A percentile compares a stretch with the other conserved stretches of the same genome.
phyloP scores from a whole-genome alignment of 768 basidiomycete genomes.

The Boletus vermiculosoides region DNA sequence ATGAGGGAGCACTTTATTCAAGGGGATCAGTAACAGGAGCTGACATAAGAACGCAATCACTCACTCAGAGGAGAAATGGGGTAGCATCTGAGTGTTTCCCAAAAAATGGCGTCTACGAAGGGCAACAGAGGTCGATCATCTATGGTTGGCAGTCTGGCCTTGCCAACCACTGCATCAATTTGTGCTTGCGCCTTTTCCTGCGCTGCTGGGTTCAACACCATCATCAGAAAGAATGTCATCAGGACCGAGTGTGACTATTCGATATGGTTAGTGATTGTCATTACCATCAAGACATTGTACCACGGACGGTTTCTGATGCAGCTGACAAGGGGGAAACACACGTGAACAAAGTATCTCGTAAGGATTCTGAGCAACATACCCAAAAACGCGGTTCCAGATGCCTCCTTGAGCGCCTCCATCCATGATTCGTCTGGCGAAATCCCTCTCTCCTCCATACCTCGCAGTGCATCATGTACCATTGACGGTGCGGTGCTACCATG shows the following conservation, averaged over 20 bases:
- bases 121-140: conserved; percentile 12
- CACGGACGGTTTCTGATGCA: conserved; percentile 7
- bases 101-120: conserved; percentile 5
- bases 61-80: conserved; percentile 3
- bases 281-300: too few species aligned
- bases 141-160: not conserved
- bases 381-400: not conserved
- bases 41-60: not conserved
- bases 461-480: not conserved
- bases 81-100: conserved; percentile 1
- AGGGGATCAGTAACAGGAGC: not conserved
- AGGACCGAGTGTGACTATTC: not conserved
- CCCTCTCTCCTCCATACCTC: not conserved
- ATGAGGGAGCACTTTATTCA: conserved; percentile 26
- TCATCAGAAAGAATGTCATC: conserved; percentile 13
- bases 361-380: not conserved
- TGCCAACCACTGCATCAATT: conserved; percentile 8
- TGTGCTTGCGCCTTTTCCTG: conserved; percentile 9
- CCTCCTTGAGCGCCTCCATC: not conserved
- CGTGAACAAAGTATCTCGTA: not conserved
- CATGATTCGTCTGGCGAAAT: not conserved
- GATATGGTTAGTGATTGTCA: not conserved
- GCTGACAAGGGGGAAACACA: not conserved
- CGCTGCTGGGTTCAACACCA: conserved; percentile 1
- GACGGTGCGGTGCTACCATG: not conserved